Evolutionary conservation across 2,329 filamentous ascomycete genomes (phyloP).

Genomic region (Botrytis hyacinthi): DNA sequence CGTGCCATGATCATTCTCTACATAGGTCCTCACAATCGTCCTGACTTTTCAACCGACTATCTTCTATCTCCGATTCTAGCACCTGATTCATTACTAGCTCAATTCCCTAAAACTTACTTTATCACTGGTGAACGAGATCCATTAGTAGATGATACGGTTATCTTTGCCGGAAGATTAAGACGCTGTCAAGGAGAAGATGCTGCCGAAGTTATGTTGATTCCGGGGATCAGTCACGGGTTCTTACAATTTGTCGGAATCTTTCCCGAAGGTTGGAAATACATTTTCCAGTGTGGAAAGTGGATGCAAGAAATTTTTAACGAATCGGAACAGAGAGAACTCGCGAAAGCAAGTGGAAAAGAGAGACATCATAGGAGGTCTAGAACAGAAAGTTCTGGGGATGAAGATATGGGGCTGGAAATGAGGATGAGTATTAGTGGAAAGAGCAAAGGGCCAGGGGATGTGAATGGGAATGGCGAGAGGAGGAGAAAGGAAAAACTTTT

Average conservation of each 20-base stretch:
- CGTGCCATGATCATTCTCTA: constrained; percentile 98
- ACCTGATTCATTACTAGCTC: constrained; percentile 75
- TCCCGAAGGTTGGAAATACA: constrained; percentile 85
- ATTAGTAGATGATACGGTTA: constrained; percentile 92
- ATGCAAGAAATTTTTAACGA: constrained; percentile 73
- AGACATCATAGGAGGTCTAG: constrained; percentile 28
- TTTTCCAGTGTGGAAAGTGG: constrained; percentile 76
- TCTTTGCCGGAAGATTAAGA: constrained; percentile 86
- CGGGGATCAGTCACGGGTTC: constrained; percentile 90
- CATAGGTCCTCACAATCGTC: constrained; percentile 87
- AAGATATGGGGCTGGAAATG: constrained; percentile 82
- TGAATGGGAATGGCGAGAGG: constrained; percentile 25
- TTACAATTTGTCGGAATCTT: constrained; percentile 87
- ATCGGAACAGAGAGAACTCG: constrained; percentile 41
- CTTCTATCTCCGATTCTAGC: constrained; percentile 86
- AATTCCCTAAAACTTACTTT: constrained; percentile 94
- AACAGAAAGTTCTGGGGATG: constrained; percentile 56
- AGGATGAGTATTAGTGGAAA: constrained; percentile 49
- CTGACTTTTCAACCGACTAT: constrained; percentile 89
- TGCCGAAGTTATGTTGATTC: constrained; percentile 80
- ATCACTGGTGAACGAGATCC: constrained; percentile 94
- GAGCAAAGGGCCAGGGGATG: background rate
- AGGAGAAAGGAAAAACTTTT: constrained; percentile 37
- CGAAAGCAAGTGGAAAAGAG: constrained; percentile 26
- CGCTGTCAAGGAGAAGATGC: constrained; percentile 75